phyloP scores from a whole-genome alignment of 345 rosid species.

The Punica granatum region DNA sequence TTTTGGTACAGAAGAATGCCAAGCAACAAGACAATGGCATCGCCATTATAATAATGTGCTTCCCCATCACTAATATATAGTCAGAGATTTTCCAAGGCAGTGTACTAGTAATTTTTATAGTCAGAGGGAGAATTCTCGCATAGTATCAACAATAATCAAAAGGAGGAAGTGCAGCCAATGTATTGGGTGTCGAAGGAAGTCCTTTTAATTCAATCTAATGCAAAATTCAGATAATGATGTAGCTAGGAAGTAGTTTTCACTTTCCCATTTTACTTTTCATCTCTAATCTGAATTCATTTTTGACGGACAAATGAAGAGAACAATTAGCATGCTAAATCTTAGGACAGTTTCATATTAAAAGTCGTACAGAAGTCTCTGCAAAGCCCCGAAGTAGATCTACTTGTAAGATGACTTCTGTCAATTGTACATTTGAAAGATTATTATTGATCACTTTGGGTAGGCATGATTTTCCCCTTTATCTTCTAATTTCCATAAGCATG shows the following conservation, averaged over 20 bases:
- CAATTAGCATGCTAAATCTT: background rate
- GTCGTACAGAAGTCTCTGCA: background rate
- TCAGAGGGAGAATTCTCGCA: too few species aligned
- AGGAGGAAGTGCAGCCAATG: conserved; percentile 71
- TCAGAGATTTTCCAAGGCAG: too few species aligned
- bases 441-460: background rate
- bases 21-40: too few species aligned
- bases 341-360: background rate
- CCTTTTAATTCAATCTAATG: conserved; percentile 68
- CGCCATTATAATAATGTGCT: too few species aligned
- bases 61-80: too few species aligned
- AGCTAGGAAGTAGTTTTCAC: background rate
- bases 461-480: background rate
- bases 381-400: background rate
- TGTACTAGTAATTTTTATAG: too few species aligned
- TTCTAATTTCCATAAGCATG: background rate
- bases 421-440: background rate
- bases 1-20: too few species aligned
- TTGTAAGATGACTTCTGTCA: background rate
- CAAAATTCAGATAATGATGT: background rate
- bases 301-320: background rate
- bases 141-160: too few species aligned
- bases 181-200: conserved; percentile 73
- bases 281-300: background rate
- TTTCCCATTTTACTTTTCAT: background rate